Evolutionary conservation across 1,284 basidiomycete genomes (phyloP), one percentile per base, ranked within the genome.

Genomic region (Puccinia hordei): DNA sequence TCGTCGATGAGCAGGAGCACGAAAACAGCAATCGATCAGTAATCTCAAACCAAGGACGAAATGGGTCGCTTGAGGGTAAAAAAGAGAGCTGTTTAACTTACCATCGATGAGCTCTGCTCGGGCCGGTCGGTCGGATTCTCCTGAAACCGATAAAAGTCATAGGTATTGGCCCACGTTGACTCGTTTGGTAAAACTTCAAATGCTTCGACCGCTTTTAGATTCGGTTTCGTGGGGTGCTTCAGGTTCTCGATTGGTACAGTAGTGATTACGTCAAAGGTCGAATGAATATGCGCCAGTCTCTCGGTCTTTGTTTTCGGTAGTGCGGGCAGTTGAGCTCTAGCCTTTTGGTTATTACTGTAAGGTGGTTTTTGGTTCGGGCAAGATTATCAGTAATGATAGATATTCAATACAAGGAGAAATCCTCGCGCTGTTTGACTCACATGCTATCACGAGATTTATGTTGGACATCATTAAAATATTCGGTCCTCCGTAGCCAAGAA

Each of bases 151-250:
- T 96, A 92, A 81, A 96, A 85, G 83, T 94, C 92, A 85, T 95
- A 95, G 81, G 91, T 90, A 85, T 94, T 95, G 66, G 92, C 89
- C 93, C 93, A 97, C 35, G 93, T 90, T 76, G 93, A 91, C 2
- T 89, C 89, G 84, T 97, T 94, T 0, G 95, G 95, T 35, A 95
- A 88, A 79, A 97, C 87, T 83, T 95, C 92, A 86, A 91, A 96
- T 5, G 91, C 91, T 83, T 94, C 92, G 51, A 93, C 89, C 0
- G 93, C 93, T 0, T 88, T 90, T 24, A 95, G 87, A 69, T 89
- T 87, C 24, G 90, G 90, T 85, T 94, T 94, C 82, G 90, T 93
- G 0, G 93, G 93, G 84, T 96, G 93, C 63, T 88, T 88, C 30
- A 96, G 86, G 0, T 87, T 85, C 19, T 87, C 85, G 0, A 93